Evolutionary conservation across 129 eudicot genomes (phyloP).

Genomic region (sunflower (Helianthus annuus)): HanXRQr2.0-SUNRISE NC_035447.2:51001617-51002116

Average conservation of each 20-base stretch:
- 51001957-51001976: conserved; percentile 85
- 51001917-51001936: neutral
- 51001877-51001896: neutral
- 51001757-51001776: conserved; percentile 78
- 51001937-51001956: conserved; percentile 34
- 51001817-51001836: conserved; percentile 83
- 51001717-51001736: conserved; percentile 84
- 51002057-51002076: conserved; percentile 52
- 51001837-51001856: conserved; percentile 64
- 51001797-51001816: conserved; percentile 70
- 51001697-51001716: conserved; percentile 93
- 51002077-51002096: conserved; percentile 12
- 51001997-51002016: conserved; percentile 69
- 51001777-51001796: conserved; percentile 60
- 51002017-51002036: conserved; percentile 43
- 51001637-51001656: neutral
- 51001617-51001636: neutral
- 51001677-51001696: conserved; percentile 46
- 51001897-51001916: neutral
- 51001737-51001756: conserved; percentile 90
- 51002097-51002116: conserved; percentile 18
- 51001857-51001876: conserved; percentile 60
- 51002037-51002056: conserved; percentile 35
- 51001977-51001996: conserved; percentile 81
- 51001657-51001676: neutral